Percentiles rank a stretch among this genome's conserved stretches.
phyloP scores from a whole-genome alignment of 2,329 filamentous ascomycete genomes.

The Gremmenia infestans region DNA sequence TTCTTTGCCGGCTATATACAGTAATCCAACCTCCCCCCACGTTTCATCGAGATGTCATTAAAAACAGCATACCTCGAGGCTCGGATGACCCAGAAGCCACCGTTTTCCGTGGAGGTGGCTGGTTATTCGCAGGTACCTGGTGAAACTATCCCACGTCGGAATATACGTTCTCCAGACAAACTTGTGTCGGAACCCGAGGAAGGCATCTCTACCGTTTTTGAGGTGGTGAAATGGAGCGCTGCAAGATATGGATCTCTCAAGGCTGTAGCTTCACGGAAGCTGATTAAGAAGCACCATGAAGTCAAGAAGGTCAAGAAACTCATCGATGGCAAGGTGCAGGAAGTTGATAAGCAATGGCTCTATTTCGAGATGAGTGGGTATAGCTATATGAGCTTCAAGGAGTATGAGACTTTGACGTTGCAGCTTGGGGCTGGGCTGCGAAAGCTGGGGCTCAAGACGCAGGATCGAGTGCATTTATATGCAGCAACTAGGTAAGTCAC shows the following conservation, averaged over 20 bases:
- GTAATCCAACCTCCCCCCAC: background rate
- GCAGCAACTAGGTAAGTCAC: constrained; percentile 55
- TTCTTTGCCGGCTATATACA: background rate
- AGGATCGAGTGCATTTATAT: constrained; percentile 69
- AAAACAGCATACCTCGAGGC: constrained; percentile 15
- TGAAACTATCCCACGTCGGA: constrained; percentile 61
- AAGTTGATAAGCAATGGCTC: constrained; percentile 80
- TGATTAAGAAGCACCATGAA: constrained; percentile 71
- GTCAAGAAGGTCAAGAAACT: constrained; percentile 85
- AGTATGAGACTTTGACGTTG: constrained; percentile 66
- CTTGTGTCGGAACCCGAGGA: constrained; percentile 40
- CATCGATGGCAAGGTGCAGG: constrained; percentile 68
- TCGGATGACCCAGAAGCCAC: constrained; percentile 37
- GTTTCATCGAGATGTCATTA: constrained; percentile 10
- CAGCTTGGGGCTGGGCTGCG: constrained; percentile 64
- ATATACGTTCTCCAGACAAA: constrained; percentile 48
- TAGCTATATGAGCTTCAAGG: constrained; percentile 67
- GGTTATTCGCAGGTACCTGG: constrained; percentile 52
- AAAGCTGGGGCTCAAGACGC: constrained; percentile 61
- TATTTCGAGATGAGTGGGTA: constrained; percentile 78
- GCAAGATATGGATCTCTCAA: constrained; percentile 57
- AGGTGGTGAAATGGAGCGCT: constrained; percentile 64
- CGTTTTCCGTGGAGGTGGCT: constrained; percentile 56
- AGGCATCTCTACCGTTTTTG: constrained; percentile 49
- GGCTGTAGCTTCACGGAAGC: constrained; percentile 61